Evolutionary conservation across 2,329 filamentous ascomycete genomes (phyloP).

Genomic region (Aspergillus aculeatus): DNA sequence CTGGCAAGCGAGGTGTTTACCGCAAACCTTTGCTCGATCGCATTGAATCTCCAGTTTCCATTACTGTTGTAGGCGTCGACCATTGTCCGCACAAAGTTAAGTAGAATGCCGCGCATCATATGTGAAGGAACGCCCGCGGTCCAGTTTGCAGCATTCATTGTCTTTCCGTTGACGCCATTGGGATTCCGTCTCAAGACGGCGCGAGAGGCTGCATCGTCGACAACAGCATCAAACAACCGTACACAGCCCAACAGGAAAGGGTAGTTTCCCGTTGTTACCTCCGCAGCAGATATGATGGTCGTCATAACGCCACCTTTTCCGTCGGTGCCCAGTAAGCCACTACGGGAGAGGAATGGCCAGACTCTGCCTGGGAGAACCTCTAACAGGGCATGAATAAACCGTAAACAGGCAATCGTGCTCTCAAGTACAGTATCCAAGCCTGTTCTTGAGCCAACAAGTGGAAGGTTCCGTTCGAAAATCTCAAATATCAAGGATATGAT

Average conservation of each 20-base stretch:
- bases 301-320: constrained; percentile 74
- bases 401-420: constrained; percentile 71
- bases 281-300: constrained; percentile 75
- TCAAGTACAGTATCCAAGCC: constrained; percentile 63
- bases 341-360: constrained; percentile 85
- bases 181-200: constrained; percentile 47
- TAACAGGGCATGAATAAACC: constrained; percentile 74
- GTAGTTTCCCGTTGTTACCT: constrained; percentile 73
- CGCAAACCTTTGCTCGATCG: constrained; percentile 64
- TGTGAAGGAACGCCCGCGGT: constrained; percentile 75
- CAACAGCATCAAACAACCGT: constrained; percentile 69
- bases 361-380: constrained; percentile 74
- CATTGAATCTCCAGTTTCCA: constrained; percentile 78
- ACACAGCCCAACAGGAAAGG: constrained; percentile 73
- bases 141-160: constrained; percentile 45
- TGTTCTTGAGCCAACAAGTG: constrained; percentile 55
- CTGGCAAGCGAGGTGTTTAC: constrained; percentile 68
- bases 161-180: constrained; percentile 31
- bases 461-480: constrained; percentile 70
- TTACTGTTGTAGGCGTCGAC: constrained; percentile 85
- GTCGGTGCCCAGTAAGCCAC: constrained; percentile 73
- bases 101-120: constrained; percentile 67
- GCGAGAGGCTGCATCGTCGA: constrained; percentile 69
- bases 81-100: constrained; percentile 70
- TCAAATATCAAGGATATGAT: constrained; percentile 80